Evolutionary conservation across 2,329 filamentous ascomycete species (phyloP).

Genomic region (Parastagonospora avenae): DNA sequence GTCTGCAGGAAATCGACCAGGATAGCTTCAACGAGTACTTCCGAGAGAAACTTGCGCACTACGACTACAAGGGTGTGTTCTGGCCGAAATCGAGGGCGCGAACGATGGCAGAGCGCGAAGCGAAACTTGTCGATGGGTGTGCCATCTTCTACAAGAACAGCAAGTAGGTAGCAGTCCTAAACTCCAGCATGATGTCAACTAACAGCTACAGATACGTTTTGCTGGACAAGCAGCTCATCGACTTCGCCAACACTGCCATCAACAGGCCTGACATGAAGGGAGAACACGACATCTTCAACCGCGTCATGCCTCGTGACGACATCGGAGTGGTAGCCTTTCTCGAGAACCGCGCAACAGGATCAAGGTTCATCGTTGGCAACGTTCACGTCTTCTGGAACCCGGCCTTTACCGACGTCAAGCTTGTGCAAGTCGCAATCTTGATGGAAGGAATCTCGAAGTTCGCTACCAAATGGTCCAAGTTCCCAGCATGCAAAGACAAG

Average conservation of each 20-base stretch:
- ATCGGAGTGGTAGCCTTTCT: constrained; percentile 92
- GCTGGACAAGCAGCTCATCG: constrained; percentile 91
- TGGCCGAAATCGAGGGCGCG: constrained; percentile 88
- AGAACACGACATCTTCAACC: constrained; percentile 96
- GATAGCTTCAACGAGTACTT: constrained; percentile 93
- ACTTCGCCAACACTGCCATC: constrained; percentile 90
- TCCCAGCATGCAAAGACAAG: constrained; percentile 83
- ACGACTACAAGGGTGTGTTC: constrained; percentile 92
- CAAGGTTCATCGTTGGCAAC: constrained; percentile 89
- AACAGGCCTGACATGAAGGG: constrained; percentile 96
- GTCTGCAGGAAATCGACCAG: constrained; percentile 90
- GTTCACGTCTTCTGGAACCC: constrained; percentile 96
- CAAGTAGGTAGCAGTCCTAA: constrained; percentile 59
- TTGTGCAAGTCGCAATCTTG: constrained; percentile 92
- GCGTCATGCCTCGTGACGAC: constrained; percentile 97
- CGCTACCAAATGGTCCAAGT: constrained; percentile 81
- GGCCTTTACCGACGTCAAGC: constrained; percentile 87
- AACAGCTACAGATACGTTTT: constrained; percentile 67
- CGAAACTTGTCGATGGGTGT: constrained; percentile 90
- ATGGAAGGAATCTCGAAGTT: constrained; percentile 90
- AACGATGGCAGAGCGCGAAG: constrained; percentile 90
- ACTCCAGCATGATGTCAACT: constrained; percentile 4
- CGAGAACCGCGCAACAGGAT: constrained; percentile 89
- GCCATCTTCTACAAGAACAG: constrained; percentile 95
- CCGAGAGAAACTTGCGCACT: constrained; percentile 79